Evolutionary conservation across 495 filamentous ascomycete species (phyloP).

Genomic region (Hyaloscypha bicolor): DNA sequence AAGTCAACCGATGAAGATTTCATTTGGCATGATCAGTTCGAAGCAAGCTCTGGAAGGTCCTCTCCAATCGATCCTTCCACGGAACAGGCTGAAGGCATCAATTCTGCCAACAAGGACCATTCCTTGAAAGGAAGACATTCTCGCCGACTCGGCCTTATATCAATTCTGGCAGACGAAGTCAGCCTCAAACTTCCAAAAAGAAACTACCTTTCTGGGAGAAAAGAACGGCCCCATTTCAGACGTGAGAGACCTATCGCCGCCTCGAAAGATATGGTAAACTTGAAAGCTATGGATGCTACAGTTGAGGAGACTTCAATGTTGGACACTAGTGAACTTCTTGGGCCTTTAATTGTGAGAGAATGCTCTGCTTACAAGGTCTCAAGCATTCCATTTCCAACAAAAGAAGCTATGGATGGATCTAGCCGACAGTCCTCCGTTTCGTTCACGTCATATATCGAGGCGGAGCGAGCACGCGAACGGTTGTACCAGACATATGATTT

Average conservation of each 20-base stretch:
- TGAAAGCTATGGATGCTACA: no score
- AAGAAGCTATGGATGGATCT: not conserved
- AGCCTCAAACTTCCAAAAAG: not conserved
- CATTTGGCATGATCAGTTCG: no score
- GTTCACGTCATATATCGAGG: conserved; percentile 16
- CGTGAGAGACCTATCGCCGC: no score
- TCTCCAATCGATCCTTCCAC: not conserved
- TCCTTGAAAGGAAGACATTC: not conserved
- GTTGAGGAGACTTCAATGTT: no score
- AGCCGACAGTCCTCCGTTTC: conserved; percentile 2
- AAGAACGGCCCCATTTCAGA: no score
- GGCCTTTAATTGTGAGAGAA: not conserved
- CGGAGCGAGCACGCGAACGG: not conserved
- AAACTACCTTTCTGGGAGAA: not conserved
- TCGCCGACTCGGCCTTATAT: not conserved
- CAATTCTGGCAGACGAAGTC: not conserved
- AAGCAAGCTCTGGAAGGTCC: not conserved
- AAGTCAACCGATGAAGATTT: no score
- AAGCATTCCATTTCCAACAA: not conserved
- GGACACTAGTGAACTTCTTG: not conserved
- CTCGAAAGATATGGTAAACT: no score
- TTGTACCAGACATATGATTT: not conserved
- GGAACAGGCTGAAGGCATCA: not conserved
- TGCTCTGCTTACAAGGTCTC: not conserved
- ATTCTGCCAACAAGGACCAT: not conserved